These are phyloP conservation scores for Biscogniauxia mediterranea DNA, from an alignment of 2,329 filamentous ascomycete species.

Conservation along the genomic window DNA sequence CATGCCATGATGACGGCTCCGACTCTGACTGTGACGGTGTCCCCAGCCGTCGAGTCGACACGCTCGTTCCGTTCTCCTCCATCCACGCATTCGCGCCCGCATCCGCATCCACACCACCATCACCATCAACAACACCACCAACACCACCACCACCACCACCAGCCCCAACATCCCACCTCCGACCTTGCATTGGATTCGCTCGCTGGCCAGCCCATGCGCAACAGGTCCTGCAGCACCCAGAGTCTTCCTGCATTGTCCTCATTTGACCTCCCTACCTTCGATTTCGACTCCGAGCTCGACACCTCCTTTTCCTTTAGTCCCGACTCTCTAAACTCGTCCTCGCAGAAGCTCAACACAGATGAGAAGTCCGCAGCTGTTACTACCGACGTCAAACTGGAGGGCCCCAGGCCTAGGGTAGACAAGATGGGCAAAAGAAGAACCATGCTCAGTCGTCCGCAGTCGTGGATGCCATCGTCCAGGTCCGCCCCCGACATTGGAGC, in stretches of 20 bases:
- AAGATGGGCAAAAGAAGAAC: slow-evolving; percentile 42
- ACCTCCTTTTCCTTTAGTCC: slow-evolving; percentile 42
- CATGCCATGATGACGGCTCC: slow-evolving; percentile 47
- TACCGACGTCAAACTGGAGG: slow-evolving; percentile 25
- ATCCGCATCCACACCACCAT: too few relatives aligned
- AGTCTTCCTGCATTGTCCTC: slow-evolving; percentile 38
- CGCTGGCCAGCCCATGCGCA: slow-evolving; percentile 13
- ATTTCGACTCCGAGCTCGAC: slow-evolving; percentile 49
- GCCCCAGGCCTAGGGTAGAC: slow-evolving; percentile 26
- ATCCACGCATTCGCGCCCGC: slow-evolving; percentile 29
- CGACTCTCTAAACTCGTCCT: slow-evolving; percentile 17
- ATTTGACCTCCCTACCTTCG: slow-evolving; percentile 54
- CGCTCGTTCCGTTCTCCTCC: slow-evolving; percentile 30
- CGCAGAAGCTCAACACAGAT: slow-evolving; percentile 21
- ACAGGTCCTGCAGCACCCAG: slow-evolving; percentile 31
- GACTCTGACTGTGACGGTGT: slow-evolving; percentile 38
- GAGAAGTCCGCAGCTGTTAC: slow-evolving; percentile 22
- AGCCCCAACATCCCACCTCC: slow-evolving; percentile 19
- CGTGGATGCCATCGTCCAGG: slow-evolving; percentile 51
- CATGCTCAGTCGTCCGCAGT: slow-evolving; percentile 48
- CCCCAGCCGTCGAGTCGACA: slow-evolving; percentile 40
- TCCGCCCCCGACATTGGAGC: slow-evolving; percentile 38
- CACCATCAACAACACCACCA: too few relatives aligned
- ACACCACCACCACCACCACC: too few relatives aligned
- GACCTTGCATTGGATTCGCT: slow-evolving; percentile 10